These are phyloP conservation scores for Ciborinia camelliae DNA, from an alignment of 2,329 filamentous ascomycete genomes.

Conservation along the genomic window DNA sequence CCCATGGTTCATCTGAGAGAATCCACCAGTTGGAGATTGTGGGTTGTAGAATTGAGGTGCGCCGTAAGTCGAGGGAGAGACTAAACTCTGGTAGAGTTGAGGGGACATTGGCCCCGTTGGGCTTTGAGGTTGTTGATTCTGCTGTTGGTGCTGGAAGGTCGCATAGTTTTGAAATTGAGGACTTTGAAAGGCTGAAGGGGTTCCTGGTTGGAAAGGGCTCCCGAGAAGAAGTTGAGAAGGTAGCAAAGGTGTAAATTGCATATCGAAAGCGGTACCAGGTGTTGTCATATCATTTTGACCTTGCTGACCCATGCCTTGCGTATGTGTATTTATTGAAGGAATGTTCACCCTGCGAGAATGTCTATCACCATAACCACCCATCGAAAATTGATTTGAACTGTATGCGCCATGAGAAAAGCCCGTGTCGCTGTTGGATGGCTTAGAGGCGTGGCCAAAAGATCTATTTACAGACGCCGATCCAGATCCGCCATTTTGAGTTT, in stretches of 20 bases:
- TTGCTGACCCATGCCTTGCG: slow-evolving; percentile 52
- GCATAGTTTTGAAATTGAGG: slow-evolving; percentile 87
- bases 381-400: slow-evolving; percentile 69
- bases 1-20: slow-evolving; percentile 47
- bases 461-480: slow-evolving; percentile 54
- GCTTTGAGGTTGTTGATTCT: slow-evolving; percentile 56
- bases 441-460: slow-evolving; percentile 69
- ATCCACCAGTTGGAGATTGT: slow-evolving; percentile 81
- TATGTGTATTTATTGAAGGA: slow-evolving; percentile 85
- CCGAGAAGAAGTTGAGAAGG: slow-evolving; percentile 92
- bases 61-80: slow-evolving; percentile 81
- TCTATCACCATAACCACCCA: slow-evolving; percentile 80
- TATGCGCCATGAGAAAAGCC: slow-evolving; percentile 93
- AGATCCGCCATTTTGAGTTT: slow-evolving; percentile 55
- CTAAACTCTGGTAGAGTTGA: slow-evolving; percentile 77
- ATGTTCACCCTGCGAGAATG: slow-evolving; percentile 83
- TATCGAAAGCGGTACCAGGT: slow-evolving; percentile 86
- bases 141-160: slow-evolving; percentile 62
- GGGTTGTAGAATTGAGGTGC: slow-evolving; percentile 78
- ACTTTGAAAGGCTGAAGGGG: slow-evolving; percentile 82
- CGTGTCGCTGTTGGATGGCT: slow-evolving; percentile 78
- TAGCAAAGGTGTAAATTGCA: slow-evolving; percentile 96
- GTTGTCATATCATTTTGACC: slow-evolving; percentile 71
- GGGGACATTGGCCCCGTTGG: slow-evolving; percentile 78
- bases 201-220: slow-evolving; percentile 94